These are phyloP conservation scores for Monosporascus sp. DNA, from an alignment of 2,329 filamentous ascomycete genomes.

Conservation along the genomic window DNA sequence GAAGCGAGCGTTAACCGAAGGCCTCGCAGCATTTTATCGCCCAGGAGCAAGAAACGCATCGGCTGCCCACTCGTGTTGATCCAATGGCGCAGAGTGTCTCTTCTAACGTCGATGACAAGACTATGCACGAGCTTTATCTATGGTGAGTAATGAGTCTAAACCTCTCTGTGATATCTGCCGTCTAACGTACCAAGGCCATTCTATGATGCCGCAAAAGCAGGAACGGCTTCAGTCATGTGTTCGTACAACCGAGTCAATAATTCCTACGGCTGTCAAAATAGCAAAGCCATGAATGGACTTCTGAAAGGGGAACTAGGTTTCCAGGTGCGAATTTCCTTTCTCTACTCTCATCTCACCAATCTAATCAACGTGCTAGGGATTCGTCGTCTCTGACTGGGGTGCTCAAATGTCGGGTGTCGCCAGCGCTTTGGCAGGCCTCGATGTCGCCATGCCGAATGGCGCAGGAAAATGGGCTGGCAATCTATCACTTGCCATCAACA, in stretches of 20 bases:
- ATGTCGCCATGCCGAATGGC: slow-evolving; percentile 44
- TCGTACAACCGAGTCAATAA: slow-evolving; percentile 41
- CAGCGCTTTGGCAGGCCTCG: slow-evolving; percentile 39
- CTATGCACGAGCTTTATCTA: slow-evolving; percentile 51
- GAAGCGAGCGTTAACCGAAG: slow-evolving; percentile 42
- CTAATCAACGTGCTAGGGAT: slow-evolving; percentile 17
- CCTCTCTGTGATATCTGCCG: background rate
- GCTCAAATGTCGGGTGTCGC: slow-evolving; percentile 36
- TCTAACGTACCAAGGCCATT: slow-evolving; percentile 47
- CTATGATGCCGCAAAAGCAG: slow-evolving; percentile 30
- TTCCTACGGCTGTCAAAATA: slow-evolving; percentile 45
- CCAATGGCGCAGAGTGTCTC: slow-evolving; percentile 42
- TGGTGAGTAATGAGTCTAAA: slow-evolving; percentile 30
- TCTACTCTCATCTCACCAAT: slow-evolving; percentile 1
- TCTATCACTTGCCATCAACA: slow-evolving; percentile 41
- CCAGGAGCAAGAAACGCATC: slow-evolving; percentile 64
- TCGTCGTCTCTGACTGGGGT: slow-evolving; percentile 37
- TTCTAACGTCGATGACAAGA: slow-evolving; percentile 46
- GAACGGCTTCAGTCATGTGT: slow-evolving; percentile 37
- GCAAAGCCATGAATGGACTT: slow-evolving; percentile 41
- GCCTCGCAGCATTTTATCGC: slow-evolving; percentile 58
- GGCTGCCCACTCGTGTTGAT: slow-evolving; percentile 54
- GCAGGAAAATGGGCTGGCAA: slow-evolving; percentile 37
- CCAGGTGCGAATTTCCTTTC: slow-evolving; percentile 18
- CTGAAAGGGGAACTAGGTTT: slow-evolving; percentile 41